Base-by-base conservation (phyloP, 108 stramenopile genomes). In the Epithemia pelagica region DNA sequence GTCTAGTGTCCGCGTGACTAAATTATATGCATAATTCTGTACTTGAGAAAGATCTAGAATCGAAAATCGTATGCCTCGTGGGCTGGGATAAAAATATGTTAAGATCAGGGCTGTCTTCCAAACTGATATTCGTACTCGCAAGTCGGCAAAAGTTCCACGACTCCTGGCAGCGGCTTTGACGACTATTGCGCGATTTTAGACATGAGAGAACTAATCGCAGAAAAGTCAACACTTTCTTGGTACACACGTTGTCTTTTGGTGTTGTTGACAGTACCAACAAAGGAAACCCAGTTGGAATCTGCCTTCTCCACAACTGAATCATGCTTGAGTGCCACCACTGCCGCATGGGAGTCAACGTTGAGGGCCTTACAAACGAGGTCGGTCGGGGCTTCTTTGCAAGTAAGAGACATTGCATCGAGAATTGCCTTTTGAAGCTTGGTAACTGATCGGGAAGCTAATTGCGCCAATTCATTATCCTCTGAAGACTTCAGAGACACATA, bases 221-320 rank as follows among this genome's bases (percentile, higher is more conserved):
- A 18, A 61, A 70, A 84, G 57, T 59, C 67, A 37, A 84, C 68
- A 18, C 82, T 75, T 32, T 80, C 83, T 66, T 84, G 83, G 74
- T 74, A 84, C n/a, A 78, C 77, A 58, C 79, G 79, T 33, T 67
- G 69, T 52, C 87, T 79, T 67, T 89, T 91, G 33, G 82, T 82
- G 73, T 94, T 94, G 46, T 94, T 85, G 29, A 66, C 70, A 5
- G 75, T 75, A 0, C 84, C 77, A 8, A 70, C 74, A 76, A 94
- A 94, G 2, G 55, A 52, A 10, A 94, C 87, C 29, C 65, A 46
- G 20, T 75, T 78, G n/a, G 78, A 74, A 63, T 62, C 66, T 26
- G 79, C 76, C 1, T 86, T 81, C 29, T 33, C 66, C 62, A 61
- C 70, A 32, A 73, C 62, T 30, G 32, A 57, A 0, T 67, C 58